A percentile compares a stretch with the other conserved stretches of the same genome.
Evolutionary conservation across 2,329 filamentous ascomycete species (phyloP).

Genomic region (Trichothecium roseum): DNA sequence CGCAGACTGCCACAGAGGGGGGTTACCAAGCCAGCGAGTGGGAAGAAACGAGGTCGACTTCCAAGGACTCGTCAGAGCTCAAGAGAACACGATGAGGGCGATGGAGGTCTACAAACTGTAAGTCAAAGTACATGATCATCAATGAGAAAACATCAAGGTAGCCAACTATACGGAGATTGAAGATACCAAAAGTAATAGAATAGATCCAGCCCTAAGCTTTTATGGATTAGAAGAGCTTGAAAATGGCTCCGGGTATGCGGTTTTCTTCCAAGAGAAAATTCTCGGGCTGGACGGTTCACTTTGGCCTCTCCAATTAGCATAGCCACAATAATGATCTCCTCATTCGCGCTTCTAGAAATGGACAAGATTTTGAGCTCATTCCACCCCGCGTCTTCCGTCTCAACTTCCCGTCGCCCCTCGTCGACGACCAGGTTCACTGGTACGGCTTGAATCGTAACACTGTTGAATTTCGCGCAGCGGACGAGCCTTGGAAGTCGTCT

Average conservation of each 20-base stretch:
- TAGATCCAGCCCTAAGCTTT: too few species aligned
- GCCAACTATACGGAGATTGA: too few species aligned
- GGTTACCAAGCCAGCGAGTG: too few species aligned
- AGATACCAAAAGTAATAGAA: too few species aligned
- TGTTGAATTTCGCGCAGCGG: conserved; percentile 20
- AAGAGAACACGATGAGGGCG: too few species aligned
- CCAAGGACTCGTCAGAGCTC: too few species aligned
- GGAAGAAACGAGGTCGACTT: too few species aligned
- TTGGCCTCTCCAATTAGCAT: conserved; percentile 15
- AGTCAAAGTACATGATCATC: too few species aligned
- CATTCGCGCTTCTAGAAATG: conserved; percentile 14
- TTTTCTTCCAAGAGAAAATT: conserved; percentile 20
- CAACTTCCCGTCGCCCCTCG: conserved; percentile 24
- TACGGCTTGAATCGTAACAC: conserved; percentile 17
- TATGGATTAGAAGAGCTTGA: too few species aligned
- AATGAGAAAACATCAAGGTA: too few species aligned
- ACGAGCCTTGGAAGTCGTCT: conserved; percentile 15
- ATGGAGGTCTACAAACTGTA: too few species aligned
- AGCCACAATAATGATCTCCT: conserved; percentile 15
- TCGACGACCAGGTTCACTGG: conserved; percentile 34
- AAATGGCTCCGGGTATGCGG: conserved; percentile 26
- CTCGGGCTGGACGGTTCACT: conserved; percentile 22
- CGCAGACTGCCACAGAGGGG: too few species aligned
- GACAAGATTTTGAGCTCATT: conserved; percentile 15
- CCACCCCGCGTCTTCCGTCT: conserved; percentile 16